phyloP scores from a whole-genome alignment of 257 asterid species.

The Agastache rugosa region DNA sequence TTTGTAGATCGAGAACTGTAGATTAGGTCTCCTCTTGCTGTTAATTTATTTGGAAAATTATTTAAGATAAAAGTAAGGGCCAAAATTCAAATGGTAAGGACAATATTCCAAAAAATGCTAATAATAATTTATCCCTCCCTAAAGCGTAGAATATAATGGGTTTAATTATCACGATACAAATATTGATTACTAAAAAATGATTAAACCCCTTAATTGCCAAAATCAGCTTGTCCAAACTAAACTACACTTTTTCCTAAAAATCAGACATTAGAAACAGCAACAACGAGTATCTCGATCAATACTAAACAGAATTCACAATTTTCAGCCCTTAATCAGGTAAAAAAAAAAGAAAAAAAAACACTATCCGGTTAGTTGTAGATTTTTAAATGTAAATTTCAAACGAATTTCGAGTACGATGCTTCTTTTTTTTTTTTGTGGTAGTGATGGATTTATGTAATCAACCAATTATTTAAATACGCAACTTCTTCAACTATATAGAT shows the following conservation, averaged over 20 bases:
- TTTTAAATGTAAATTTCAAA: neutral
- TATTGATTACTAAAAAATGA: neutral
- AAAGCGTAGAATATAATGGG: neutral
- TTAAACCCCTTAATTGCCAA: neutral
- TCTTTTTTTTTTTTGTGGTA: too few relatives aligned
- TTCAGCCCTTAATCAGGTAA: neutral
- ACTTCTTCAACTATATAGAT: neutral
- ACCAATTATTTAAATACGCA: neutral
- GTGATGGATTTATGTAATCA: neutral
- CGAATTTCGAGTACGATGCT: neutral
- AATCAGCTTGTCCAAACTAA: neutral
- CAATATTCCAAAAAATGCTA: neutral
- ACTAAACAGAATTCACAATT: too few relatives aligned
- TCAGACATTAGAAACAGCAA: too few relatives aligned
- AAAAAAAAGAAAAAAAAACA: too few relatives aligned
- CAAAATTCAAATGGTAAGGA: neutral
- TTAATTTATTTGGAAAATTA: neutral
- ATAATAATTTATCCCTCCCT: neutral
- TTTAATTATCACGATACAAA: neutral
- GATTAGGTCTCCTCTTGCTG: constrained; percentile 27
- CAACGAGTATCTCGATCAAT: neutral
- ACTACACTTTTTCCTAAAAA: too few relatives aligned
- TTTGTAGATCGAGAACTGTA: neutral
- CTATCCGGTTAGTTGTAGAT: neutral
- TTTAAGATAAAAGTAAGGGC: neutral